Evolutionary conservation across 306 rosid species (phyloP).

Genomic region (Rubus parviflorus): DNA sequence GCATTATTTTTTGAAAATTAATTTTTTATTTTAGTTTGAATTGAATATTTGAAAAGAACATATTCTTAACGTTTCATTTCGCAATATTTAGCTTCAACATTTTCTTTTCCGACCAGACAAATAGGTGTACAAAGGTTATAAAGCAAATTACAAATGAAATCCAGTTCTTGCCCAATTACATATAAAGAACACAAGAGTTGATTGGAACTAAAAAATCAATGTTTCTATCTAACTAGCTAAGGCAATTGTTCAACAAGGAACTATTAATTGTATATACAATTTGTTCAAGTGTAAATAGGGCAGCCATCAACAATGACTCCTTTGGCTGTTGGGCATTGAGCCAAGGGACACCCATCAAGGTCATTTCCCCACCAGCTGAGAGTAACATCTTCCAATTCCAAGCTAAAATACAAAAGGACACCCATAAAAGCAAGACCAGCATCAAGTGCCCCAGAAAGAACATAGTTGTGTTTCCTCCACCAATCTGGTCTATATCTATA

Average conservation of each 20-base stretch:
- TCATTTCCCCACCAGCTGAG: constrained; percentile 83
- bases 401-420: constrained; percentile 62
- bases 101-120: no score
- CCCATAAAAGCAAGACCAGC: constrained; percentile 97
- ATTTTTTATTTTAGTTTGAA: no score
- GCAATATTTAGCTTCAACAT: no score
- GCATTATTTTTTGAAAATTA: no score
- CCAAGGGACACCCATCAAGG: constrained; percentile 81
- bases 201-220: background rate
- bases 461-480: constrained; percentile 86
- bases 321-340: constrained; percentile 66
- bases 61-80: no score
- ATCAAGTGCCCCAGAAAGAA: constrained; percentile 81
- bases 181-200: background rate
- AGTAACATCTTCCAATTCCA: constrained; percentile 57
- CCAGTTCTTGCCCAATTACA: background rate
- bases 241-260: background rate
- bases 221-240: background rate
- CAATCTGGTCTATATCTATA: constrained; percentile 64
- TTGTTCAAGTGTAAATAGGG: constrained; percentile 40
- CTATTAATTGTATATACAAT: background rate
- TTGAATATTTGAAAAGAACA: no score
- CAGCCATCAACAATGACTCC: constrained; percentile 53
- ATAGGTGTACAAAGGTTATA: no score
- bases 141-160: background rate